phyloP scores from a whole-genome alignment of 257 asterid genomes.

The Linderniella brevidens region DNA sequence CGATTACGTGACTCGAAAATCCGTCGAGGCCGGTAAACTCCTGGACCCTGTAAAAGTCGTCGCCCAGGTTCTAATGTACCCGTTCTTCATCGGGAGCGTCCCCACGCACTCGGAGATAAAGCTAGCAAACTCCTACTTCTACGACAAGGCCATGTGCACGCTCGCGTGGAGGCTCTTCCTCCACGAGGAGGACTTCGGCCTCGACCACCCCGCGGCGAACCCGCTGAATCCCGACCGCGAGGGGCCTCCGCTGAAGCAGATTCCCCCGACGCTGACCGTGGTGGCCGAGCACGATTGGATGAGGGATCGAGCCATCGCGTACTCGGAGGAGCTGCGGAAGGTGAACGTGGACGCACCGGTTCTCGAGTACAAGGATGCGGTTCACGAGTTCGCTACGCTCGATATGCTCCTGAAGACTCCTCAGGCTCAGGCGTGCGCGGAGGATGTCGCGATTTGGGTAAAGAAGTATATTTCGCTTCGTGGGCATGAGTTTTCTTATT shows the following conservation, averaged over 20 bases:
- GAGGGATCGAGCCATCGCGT: conserved; percentile 87
- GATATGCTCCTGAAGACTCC: conserved; percentile 82
- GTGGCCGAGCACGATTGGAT: conserved; percentile 93
- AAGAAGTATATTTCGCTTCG: conserved; percentile 77
- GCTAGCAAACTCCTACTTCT: conserved; percentile 77
- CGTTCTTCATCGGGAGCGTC: conserved; percentile 73
- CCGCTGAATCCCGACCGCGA: conserved; percentile 38
- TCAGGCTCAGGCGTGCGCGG: conserved; percentile 78
- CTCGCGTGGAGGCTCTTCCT: conserved; percentile 76
- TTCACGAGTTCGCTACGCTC: conserved; percentile 81
- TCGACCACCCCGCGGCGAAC: conserved; percentile 77
- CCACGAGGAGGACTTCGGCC: conserved; percentile 56
- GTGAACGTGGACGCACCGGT: conserved; percentile 83
- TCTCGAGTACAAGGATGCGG: conserved; percentile 78
- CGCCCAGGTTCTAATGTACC: conserved; percentile 91
- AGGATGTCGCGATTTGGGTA: conserved; percentile 87
- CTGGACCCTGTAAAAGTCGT: conserved; percentile 89
- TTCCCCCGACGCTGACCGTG: conserved; percentile 83
- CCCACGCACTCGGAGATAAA: conserved; percentile 82
- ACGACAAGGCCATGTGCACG: conserved; percentile 73
- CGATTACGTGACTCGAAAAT: conserved; percentile 53
- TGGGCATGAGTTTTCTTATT: conserved; percentile 85
- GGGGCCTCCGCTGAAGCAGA: conserved; percentile 59
- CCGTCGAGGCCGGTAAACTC: conserved; percentile 63
- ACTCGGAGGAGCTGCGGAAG: conserved; percentile 85